A percentile compares a stretch with the other conserved stretches of the same genome.
Conservation (phyloP, 352 stramenopile genomes). For the Phytophthora hybrid region DNA sequence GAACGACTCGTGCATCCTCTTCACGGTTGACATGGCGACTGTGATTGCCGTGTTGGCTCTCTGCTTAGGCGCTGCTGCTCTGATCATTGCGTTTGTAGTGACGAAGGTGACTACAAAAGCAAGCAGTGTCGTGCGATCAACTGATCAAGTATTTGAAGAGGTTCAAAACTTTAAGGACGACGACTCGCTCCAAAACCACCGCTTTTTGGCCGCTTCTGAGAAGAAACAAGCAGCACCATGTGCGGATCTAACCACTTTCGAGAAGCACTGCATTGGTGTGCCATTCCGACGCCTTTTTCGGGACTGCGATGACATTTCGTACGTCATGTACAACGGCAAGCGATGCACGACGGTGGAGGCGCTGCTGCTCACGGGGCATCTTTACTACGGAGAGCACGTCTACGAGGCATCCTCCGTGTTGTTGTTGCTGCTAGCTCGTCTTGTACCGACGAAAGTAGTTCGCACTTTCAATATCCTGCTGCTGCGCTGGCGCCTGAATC, state of each 20-base stretch:
- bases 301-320: conserved; percentile 11
- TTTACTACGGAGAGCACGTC: conserved; percentile 20
- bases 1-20: conserved; percentile 1
- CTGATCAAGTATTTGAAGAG: background rate
- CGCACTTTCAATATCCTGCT: conserved; percentile 30
- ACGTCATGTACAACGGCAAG: background rate
- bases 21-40: background rate
- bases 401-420: conserved; percentile 13
- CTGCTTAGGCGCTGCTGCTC: background rate
- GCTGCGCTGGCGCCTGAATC: conserved; percentile 16
- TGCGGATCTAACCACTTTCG: background rate
- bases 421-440: conserved; percentile 12
- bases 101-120: background rate
- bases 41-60: background rate
- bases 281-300: background rate
- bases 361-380: conserved; percentile 16
- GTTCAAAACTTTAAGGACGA: background rate
- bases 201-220: background rate
- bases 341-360: conserved; percentile 11
- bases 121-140: background rate
- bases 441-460: conserved; percentile 15
- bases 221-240: background rate
- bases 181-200: background rate
- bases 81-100: background rate
- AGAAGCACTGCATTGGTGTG: background rate